Conservation (phyloP, 2,329 filamentous ascomycete species). For the Colletotrichum eremochloae region DNA sequence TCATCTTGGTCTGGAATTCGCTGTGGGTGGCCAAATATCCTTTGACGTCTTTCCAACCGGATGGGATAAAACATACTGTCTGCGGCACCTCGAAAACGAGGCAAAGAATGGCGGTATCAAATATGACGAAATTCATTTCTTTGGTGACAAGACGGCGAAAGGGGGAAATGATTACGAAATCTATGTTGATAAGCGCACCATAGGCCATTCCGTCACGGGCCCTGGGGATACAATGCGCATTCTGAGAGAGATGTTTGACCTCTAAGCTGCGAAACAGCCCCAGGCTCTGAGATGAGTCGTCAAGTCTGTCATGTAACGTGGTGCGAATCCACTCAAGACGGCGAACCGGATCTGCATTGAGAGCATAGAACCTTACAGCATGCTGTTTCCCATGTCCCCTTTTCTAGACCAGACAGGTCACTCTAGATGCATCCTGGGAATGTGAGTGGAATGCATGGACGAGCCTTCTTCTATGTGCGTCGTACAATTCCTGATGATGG, state of each 20-base stretch:
- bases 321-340: no score
- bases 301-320: no score
- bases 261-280: conserved; percentile 56
- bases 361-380: no score
- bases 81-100: conserved; percentile 87
- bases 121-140: conserved; percentile 95
- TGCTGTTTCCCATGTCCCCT: no score
- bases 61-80: conserved; percentile 99
- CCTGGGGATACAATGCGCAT: conserved; percentile 86
- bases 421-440: no score
- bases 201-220: conserved; percentile 84
- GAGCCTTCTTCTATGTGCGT: no score
- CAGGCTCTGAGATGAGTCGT: background rate
- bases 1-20: conserved; percentile 89
- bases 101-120: conserved; percentile 77
- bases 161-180: conserved; percentile 98
- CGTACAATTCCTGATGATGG: no score
- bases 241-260: conserved; percentile 83
- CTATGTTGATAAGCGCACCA: conserved; percentile 83
- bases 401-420: no score
- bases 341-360: no score
- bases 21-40: conserved; percentile 96
- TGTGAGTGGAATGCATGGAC: no score
- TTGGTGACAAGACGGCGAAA: conserved; percentile 92
- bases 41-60: conserved; percentile 97